Evolutionary conservation across 1,284 basidiomycete species (phyloP).

Genomic region (Volvariella surrecta): DNA sequence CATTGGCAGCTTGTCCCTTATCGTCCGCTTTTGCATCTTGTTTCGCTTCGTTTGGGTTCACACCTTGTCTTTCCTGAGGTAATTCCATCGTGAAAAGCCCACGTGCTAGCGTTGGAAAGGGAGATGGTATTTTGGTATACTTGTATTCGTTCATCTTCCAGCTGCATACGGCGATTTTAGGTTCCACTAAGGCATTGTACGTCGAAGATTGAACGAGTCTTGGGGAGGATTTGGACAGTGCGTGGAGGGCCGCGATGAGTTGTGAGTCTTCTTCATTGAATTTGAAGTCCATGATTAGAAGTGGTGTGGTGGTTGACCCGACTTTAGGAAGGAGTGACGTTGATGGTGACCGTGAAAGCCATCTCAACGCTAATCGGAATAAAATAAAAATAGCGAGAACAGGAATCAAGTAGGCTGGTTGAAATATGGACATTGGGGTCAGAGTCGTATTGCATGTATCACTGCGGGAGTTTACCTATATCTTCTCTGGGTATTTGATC

Average conservation of each 20-base stretch:
- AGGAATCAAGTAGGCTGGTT: no score
- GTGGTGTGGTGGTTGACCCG: no score
- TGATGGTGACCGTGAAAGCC: no score
- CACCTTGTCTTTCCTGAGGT: slow-evolving; percentile 16
- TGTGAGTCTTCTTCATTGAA: slow-evolving; percentile 35
- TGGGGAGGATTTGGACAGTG: slow-evolving; percentile 40
- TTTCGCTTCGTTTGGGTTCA: slow-evolving; percentile 14
- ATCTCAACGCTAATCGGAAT: no score
- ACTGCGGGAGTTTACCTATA: no score
- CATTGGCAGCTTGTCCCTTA: slow-evolving; percentile 9
- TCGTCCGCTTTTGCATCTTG: slow-evolving; percentile 14
- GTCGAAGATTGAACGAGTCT: slow-evolving; percentile 52
- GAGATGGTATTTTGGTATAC: slow-evolving; percentile 82
- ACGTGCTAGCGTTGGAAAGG: slow-evolving; percentile 86
- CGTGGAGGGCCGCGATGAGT: slow-evolving; percentile 44
- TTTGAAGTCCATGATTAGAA: not conserved
- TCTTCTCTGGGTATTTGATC: no score
- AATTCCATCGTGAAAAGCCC: slow-evolving; percentile 72
- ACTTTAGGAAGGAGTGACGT: no score
- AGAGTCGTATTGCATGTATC: no score
- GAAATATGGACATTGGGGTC: no score
- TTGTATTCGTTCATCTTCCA: slow-evolving; percentile 98
- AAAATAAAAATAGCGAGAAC: no score
- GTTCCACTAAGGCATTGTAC: slow-evolving; percentile 48
- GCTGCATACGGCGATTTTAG: slow-evolving; percentile 52